Conservation (phyloP, 1,284 basidiomycete species). For the Mrakiaceae sp. region DNA sequence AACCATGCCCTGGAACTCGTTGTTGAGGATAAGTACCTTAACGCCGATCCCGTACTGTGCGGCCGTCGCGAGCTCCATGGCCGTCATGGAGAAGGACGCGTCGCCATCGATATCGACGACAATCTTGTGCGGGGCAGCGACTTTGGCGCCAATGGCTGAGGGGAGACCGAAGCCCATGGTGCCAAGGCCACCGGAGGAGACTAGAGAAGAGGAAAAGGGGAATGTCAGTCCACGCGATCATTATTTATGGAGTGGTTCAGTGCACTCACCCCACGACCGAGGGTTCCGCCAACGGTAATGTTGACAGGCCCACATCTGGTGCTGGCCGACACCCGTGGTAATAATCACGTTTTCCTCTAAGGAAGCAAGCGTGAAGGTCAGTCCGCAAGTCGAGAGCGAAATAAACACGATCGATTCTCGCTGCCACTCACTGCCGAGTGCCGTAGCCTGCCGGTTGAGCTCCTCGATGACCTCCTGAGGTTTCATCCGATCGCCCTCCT, state of each 20-base stretch:
- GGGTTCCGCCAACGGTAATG: slow-evolving; percentile 84
- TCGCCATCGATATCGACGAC: slow-evolving; percentile 97
- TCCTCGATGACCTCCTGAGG: slow-evolving; percentile 95
- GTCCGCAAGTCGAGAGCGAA: not conserved
- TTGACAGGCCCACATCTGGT: slow-evolving; percentile 99
- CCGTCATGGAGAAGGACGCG: slow-evolving; percentile 97
- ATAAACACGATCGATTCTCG: not conserved
- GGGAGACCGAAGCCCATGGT: slow-evolving; percentile 98
- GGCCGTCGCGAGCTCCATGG: slow-evolving; percentile 95
- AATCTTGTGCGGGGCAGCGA: slow-evolving; percentile 83
- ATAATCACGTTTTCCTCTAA: slow-evolving; percentile 78
- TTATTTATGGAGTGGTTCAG: too few relatives aligned
- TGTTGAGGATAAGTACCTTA: slow-evolving; percentile 82
- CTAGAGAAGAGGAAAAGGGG: slow-evolving; percentile 21
- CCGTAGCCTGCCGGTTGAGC: slow-evolving; percentile 63
- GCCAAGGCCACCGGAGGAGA: slow-evolving; percentile 93
- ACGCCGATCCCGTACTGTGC: slow-evolving; percentile 85
- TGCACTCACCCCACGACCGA: slow-evolving; percentile 47
- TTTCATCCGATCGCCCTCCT: slow-evolving; percentile 63
- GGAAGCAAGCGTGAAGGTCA: not conserved
- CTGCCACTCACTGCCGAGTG: slow-evolving; percentile 35
- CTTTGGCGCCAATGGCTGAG: slow-evolving; percentile 89
- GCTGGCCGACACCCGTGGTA: slow-evolving; percentile 92
- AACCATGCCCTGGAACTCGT: slow-evolving; percentile 98
- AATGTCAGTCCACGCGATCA: too few relatives aligned